Conservation (phyloP, 352 stramenopile species). For the Blastocystis sp. region DNA sequence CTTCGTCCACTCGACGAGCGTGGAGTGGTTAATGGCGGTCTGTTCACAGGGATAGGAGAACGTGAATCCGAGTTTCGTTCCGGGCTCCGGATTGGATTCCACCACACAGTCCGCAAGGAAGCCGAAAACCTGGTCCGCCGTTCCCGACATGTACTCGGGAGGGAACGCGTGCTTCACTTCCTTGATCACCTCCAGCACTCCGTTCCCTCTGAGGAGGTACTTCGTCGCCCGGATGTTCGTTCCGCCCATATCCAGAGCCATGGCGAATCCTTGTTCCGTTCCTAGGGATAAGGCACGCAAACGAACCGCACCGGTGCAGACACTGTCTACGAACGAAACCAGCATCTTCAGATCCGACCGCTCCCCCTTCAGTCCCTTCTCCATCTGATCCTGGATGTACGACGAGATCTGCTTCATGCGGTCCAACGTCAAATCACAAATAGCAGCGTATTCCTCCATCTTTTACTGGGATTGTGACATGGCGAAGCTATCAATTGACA, state of each 20-base stretch:
- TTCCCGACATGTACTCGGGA: conserved; percentile 60
- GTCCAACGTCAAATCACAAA: conserved; percentile 20
- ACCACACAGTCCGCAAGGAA: conserved; percentile 61
- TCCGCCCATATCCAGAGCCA: conserved; percentile 72
- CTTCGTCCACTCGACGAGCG: conserved; percentile 77
- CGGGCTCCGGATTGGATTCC: conserved; percentile 13
- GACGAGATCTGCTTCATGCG: conserved; percentile 47
- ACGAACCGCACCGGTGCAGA: conserved; percentile 19
- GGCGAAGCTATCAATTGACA: not conserved
- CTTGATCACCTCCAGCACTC: conserved; percentile 60
- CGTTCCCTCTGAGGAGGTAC: conserved; percentile 59
- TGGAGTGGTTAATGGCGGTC: conserved; percentile 75
- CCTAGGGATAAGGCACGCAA: conserved; percentile 15
- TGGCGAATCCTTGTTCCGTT: conserved; percentile 58
- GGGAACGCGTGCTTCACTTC: conserved; percentile 65
- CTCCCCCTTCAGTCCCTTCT: conserved; percentile 56
- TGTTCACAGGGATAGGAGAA: conserved; percentile 78
- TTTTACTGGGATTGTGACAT: not conserved
- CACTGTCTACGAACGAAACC: conserved; percentile 61
- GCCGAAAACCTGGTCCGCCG: conserved; percentile 64
- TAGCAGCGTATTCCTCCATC: conserved; percentile 57
- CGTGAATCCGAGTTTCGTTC: conserved; percentile 76
- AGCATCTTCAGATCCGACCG: conserved; percentile 73
- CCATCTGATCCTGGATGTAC: conserved; percentile 71
- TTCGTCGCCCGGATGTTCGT: conserved; percentile 55